Conservation (phyloP, 2,329 filamentous ascomycete genomes). For the Colletotrichum orchidophilum region DNA sequence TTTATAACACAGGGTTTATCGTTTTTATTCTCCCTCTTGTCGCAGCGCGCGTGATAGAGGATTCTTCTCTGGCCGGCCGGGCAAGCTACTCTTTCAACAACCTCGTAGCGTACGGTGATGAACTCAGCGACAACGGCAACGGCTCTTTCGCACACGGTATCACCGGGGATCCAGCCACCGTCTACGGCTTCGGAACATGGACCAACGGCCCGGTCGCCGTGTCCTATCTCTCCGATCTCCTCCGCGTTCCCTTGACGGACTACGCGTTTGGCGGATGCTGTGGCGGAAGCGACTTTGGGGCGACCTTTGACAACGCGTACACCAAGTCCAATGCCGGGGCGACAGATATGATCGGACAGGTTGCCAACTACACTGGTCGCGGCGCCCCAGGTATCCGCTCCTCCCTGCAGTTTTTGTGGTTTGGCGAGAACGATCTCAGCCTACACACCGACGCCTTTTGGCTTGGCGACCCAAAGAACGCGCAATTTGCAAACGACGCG, state of each 20-base stretch:
- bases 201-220: constrained; percentile 16
- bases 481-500: not conserved
- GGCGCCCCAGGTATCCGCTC: not conserved
- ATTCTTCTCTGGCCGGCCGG: not conserved
- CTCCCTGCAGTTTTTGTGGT: not conserved
- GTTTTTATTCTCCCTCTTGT: not conserved
- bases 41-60: not conserved
- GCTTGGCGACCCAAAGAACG: constrained; percentile 8
- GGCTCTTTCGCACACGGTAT: not conserved
- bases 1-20: not conserved
- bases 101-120: not conserved
- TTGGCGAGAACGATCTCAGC: constrained; percentile 4
- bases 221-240: constrained; percentile 17
- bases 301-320: constrained; percentile 16
- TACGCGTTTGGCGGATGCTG: constrained; percentile 3
- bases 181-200: constrained; percentile 17
- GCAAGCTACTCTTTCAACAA: not conserved
- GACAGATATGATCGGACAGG: constrained; percentile 1
- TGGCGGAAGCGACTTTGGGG: constrained; percentile 10
- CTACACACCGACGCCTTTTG: constrained; percentile 14
- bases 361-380: not conserved
- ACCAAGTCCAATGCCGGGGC: constrained; percentile 8
- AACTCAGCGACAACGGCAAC: not conserved
- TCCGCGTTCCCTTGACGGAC: not conserved
- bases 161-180: constrained; percentile 8